Conservation (phyloP, 2,329 filamentous ascomycete species). For the Lasiodiplodia theobromae region DNA sequence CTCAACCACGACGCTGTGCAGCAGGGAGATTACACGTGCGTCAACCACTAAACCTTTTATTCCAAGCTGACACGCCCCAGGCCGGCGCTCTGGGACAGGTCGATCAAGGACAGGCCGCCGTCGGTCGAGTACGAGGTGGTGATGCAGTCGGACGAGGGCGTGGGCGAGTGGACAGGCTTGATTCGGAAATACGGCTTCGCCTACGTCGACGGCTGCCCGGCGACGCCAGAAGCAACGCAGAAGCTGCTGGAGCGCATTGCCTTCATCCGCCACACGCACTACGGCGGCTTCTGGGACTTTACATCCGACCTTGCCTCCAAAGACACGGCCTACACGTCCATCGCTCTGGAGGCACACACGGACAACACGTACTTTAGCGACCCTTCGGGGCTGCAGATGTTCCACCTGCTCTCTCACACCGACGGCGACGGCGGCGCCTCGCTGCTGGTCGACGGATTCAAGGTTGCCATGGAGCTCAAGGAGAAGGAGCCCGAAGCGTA, state of each 20-base stretch:
- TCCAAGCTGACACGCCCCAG: background rate
- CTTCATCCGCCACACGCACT: conserved; percentile 89
- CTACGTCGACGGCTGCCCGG: conserved; percentile 75
- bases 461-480: conserved; percentile 68
- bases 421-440: conserved; percentile 74
- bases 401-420: conserved; percentile 87
- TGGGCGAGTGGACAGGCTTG: conserved; percentile 68
- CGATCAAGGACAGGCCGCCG: conserved; percentile 59
- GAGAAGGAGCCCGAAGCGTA: conserved; percentile 64
- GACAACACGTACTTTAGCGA: conserved; percentile 97
- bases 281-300: conserved; percentile 87
- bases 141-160: conserved; percentile 60
- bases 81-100: conserved; percentile 46
- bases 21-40: background rate
- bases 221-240: conserved; percentile 74
- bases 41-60: background rate
- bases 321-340: conserved; percentile 89
- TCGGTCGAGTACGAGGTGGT: conserved; percentile 67
- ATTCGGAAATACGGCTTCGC: conserved; percentile 77
- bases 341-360: conserved; percentile 83
- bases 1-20: background rate
- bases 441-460: conserved; percentile 85
- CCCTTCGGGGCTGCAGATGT: conserved; percentile 87
- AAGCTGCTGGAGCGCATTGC: conserved; percentile 80
- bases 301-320: conserved; percentile 85